Conservation (phyloP, 2,329 filamentous ascomycete species). For the Colletotrichum gigasporum region DNA sequence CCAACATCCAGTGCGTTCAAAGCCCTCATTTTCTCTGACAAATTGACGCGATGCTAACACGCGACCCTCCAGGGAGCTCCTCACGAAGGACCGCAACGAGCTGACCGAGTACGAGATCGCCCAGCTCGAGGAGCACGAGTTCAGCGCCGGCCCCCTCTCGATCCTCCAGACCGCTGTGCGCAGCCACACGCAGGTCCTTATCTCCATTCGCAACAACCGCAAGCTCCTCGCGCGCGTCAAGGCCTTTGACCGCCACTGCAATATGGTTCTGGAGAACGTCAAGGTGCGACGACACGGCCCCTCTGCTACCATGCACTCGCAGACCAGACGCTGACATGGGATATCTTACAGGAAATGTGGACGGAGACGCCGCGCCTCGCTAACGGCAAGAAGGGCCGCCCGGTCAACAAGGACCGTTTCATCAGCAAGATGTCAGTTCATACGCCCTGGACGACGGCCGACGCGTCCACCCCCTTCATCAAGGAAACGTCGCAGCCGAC, state of each 20-base stretch:
- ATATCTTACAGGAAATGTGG: conserved; percentile 82
- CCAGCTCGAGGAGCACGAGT: conserved; percentile 70
- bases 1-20: conserved; percentile 77
- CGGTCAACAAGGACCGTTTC: conserved; percentile 97
- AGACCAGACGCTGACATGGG: neutral
- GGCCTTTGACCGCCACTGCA: conserved; percentile 98
- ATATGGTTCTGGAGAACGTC: conserved; percentile 97
- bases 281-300: conserved; percentile 37
- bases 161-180: conserved; percentile 97
- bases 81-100: conserved; percentile 87
- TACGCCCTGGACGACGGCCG: neutral
- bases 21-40: neutral
- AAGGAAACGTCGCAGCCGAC: neutral
- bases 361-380: conserved; percentile 88
- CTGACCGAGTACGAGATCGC: conserved; percentile 95
- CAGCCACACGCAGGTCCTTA: conserved; percentile 93
- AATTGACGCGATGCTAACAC: conserved; percentile 39
- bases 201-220: conserved; percentile 97
- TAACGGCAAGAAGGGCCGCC: conserved; percentile 86
- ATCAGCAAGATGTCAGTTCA: conserved; percentile 92
- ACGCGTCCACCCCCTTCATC: neutral
- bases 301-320: neutral
- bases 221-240: conserved; percentile 98
- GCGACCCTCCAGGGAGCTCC: conserved; percentile 74
- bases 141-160: conserved; percentile 70